Conservation (phyloP, 2,329 filamentous ascomycete species). For the Juglanconis sp. region DNA sequence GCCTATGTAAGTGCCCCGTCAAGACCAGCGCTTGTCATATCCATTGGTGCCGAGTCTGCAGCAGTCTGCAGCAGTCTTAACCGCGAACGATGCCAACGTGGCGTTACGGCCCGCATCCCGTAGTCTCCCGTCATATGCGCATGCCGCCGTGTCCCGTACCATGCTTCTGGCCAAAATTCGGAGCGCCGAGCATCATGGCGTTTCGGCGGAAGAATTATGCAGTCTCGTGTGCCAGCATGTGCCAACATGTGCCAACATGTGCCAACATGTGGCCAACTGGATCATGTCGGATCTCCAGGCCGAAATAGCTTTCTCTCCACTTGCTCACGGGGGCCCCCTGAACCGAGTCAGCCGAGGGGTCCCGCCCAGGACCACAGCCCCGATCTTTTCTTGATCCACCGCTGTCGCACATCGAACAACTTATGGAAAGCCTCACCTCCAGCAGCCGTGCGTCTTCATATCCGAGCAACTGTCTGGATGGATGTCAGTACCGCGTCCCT, state of each 20-base stretch:
- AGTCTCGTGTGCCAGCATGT: neutral
- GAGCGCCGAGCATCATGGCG: neutral
- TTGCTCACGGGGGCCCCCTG: neutral
- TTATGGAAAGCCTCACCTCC: too few species aligned
- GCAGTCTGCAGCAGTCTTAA: too few species aligned
- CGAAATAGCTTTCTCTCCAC: neutral
- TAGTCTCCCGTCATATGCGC: neutral
- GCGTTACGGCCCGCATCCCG: neutral
- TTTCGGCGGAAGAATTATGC: conserved; percentile 1
- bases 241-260: too few species aligned
- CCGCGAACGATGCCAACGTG: neutral
- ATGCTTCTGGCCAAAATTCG: neutral
- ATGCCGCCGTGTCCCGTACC: neutral
- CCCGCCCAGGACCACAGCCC: neutral
- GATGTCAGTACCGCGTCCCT: too few species aligned
- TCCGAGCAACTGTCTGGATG: too few species aligned
- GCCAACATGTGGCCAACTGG: neutral
- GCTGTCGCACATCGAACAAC: too few species aligned
- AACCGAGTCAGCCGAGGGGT: neutral
- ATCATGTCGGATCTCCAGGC: neutral
- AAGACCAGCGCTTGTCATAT: too few species aligned
- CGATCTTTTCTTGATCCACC: neutral
- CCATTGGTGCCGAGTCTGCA: too few species aligned
- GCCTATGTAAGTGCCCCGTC: too few species aligned
- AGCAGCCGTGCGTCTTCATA: too few species aligned